Percentiles rank a stretch among this genome's conserved stretches.
phyloP scores from a whole-genome alignment of 2,329 filamentous ascomycete species.

The Ophiostoma australiae region DNA sequence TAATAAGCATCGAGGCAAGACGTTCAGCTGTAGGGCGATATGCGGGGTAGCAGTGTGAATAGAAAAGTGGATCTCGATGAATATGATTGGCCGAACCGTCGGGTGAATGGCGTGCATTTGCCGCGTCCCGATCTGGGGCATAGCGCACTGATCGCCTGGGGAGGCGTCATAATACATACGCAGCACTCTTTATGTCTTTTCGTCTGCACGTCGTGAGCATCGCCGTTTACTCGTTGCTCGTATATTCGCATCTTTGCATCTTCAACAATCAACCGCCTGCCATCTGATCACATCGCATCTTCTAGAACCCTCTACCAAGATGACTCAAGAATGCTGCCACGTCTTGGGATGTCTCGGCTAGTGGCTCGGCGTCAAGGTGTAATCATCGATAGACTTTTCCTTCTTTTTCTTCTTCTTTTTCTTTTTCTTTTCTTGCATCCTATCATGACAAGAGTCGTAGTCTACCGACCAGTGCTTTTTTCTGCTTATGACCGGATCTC shows the following conservation, averaged over 20 bases:
- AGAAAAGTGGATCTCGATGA: neutral
- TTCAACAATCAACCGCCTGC: neutral
- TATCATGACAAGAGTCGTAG: neutral
- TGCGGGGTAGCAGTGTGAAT: constrained; percentile 24
- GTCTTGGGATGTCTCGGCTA: constrained; percentile 17
- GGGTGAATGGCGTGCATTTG: constrained; percentile 2
- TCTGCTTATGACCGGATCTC: neutral
- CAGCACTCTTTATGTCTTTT: neutral
- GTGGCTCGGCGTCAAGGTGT: constrained; percentile 15
- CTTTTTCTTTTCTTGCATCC: neutral
- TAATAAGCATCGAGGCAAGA: neutral
- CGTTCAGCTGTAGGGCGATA: constrained; percentile 18
- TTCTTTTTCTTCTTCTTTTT: neutral
- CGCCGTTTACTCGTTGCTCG: neutral
- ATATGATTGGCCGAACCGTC: neutral
- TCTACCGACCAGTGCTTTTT: neutral
- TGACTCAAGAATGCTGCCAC: constrained; percentile 4
- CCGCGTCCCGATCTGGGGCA: constrained; percentile 3
- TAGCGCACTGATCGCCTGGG: constrained; percentile 8
- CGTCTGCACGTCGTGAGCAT: neutral
- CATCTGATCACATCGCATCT: neutral
- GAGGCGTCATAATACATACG: neutral
- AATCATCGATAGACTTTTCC: neutral
- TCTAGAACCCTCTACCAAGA: constrained; percentile 20
- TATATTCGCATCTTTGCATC: neutral